phyloP scores from a whole-genome alignment of 2,329 filamentous ascomycete genomes.

The Eurotiales sp. region DNA sequence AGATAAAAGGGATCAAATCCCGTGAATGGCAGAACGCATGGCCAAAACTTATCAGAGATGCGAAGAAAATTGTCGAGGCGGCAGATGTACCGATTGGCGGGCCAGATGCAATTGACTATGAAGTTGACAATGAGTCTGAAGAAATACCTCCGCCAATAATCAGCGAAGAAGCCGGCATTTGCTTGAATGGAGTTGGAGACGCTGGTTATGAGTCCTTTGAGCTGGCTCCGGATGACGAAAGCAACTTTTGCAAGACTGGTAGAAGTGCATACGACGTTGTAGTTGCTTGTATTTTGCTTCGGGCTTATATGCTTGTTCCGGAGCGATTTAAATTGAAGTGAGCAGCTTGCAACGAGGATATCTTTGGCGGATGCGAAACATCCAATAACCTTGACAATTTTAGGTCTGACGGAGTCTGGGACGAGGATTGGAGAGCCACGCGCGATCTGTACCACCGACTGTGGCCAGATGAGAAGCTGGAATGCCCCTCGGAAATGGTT shows the following conservation, averaged over 20 bases:
- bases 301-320: constrained; percentile 19
- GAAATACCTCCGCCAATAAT: not conserved
- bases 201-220: not conserved
- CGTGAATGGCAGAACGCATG: constrained; percentile 18
- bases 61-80: constrained; percentile 12
- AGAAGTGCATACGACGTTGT: constrained; percentile 19
- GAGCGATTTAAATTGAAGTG: not conserved
- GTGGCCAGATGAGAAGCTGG: not conserved
- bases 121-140: not conserved
- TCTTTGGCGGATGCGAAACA: not conserved
- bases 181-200: not conserved
- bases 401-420: not conserved
- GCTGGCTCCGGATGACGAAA: not conserved
- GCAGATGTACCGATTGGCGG: not conserved
- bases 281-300: constrained; percentile 19
- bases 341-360: not conserved
- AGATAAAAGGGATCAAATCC: constrained; percentile 14
- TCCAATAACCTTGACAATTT: not conserved
- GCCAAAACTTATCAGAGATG: constrained; percentile 17
- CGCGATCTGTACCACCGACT: not conserved
- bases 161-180: not conserved
- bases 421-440: not conserved
- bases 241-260: constrained; percentile 14
- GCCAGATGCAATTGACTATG: not conserved
- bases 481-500: not conserved